phyloP scores from a whole-genome alignment of 2,329 filamentous ascomycete genomes.

The Fusarium metavorans region DNA sequence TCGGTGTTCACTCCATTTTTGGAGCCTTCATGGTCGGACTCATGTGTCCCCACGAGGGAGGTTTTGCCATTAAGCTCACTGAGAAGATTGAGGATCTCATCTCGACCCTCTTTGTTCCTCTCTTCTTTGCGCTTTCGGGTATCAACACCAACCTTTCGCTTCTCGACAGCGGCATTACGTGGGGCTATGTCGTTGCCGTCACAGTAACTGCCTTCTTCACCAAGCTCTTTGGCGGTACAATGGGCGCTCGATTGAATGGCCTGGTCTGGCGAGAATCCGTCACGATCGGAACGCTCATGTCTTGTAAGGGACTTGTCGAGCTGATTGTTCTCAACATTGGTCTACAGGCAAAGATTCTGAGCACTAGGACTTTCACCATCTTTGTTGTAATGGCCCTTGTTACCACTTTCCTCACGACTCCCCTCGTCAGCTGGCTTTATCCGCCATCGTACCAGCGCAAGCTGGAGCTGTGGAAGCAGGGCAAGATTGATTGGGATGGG shows the following conservation, averaged over 20 bases:
- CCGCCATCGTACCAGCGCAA: constrained; percentile 70
- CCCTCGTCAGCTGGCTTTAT: constrained; percentile 78
- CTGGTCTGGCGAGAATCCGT: constrained; percentile 87
- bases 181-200: constrained; percentile 89
- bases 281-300: constrained; percentile 90
- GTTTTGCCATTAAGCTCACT: constrained; percentile 88
- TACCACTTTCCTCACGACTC: constrained; percentile 86
- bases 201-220: constrained; percentile 83
- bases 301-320: constrained; percentile 94
- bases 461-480: constrained; percentile 71
- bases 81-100: constrained; percentile 95
- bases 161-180: constrained; percentile 82
- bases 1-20: constrained; percentile 93
- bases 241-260: constrained; percentile 78
- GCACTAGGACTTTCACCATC: constrained; percentile 83
- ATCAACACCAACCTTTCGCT: constrained; percentile 88
- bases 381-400: constrained; percentile 93
- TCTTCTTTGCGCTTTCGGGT: constrained; percentile 93
- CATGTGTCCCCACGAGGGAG: constrained; percentile 88
- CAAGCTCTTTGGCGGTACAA: constrained; percentile 84
- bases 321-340: constrained; percentile 73
- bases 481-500: constrained; percentile 87
- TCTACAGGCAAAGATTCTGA: constrained; percentile 19
- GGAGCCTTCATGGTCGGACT: constrained; percentile 89
- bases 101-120: constrained; percentile 82